Base-by-base conservation (phyloP, 805 yeast species). In the Myxozyma mucilagina region DNA sequence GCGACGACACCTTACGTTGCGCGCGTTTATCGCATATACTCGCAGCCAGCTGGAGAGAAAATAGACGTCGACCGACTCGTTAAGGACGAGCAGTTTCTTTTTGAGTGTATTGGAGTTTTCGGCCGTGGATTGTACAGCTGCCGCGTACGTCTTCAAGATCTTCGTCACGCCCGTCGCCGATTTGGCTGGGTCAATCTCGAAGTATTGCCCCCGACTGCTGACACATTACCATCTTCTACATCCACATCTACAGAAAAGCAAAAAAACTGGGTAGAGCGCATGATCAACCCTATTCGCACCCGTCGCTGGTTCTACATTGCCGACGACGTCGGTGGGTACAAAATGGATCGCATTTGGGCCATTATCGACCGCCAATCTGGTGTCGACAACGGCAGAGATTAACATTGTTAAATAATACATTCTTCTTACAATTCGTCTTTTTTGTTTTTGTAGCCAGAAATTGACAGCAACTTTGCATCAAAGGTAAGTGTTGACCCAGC, bases 281-380 rank as follows among this genome's bases (percentile, higher is more conserved):
- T 58, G 14, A 14, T 62, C 14, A 64, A 59, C 35, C 61, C 64
- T 16, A 56, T 55, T 9, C 69, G 68, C 43, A 71, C 73, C 9
- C 75, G 81, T 51, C 43, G 62, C 14, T 72, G 74, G 16, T 84
- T 77, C 71, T 87, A 84, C 68, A 81, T 89, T 1, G 82, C 80
- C 14, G 96, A 89, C 69, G 87, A 89, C 65, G 77, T 87, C 47
- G 94, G 96, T 1, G 96, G 96, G 1, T 75, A 87, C 71, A 83
- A 84, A 65, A 89, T 89, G 96, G 94, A 89, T 68, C 76, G 96
- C 57, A 74, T 89, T 4, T 87, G 96, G 93, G 90, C 92, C 0
- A 82, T 88, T n/a, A 83, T 87, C 0, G 96, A 90, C 70, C 75
- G 76, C 52, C 84, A 86, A 61, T 77, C 84, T 50, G 89, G 86